Conservation (phyloP, 2,329 filamentous ascomycete species). For the Coniochaeta sp. region DNA sequence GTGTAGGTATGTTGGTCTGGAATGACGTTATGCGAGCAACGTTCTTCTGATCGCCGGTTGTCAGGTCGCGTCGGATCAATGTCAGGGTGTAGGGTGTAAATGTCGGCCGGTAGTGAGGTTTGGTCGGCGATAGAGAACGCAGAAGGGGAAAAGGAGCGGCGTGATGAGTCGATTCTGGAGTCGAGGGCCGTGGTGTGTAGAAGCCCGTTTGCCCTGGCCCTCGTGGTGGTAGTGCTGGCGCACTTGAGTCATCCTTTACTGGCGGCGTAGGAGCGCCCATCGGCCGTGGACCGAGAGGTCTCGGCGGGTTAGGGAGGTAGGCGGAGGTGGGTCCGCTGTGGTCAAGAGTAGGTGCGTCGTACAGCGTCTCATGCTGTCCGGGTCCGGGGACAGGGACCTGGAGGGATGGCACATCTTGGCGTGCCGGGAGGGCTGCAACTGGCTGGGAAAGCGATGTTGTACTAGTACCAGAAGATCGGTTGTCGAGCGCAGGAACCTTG, state of each 20-base stretch:
- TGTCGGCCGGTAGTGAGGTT: conserved; percentile 9
- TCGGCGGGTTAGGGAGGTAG: not conserved
- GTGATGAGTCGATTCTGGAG: not conserved
- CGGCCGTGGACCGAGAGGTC: conserved; percentile 7
- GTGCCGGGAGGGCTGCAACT: not conserved
- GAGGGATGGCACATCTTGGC: not conserved
- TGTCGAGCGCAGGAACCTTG: conserved; percentile 4
- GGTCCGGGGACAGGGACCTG: not conserved
- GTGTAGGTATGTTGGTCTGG: conserved; percentile 30
- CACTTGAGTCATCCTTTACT: not conserved
- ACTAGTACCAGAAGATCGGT: not conserved
- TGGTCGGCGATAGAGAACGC: conserved; percentile 29
- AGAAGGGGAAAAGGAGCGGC: conserved; percentile 8
- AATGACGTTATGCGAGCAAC: conserved; percentile 57
- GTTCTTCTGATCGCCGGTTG: conserved; percentile 66
- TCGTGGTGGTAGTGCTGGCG: not conserved
- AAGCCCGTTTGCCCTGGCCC: no score
- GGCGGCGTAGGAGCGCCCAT: conserved; percentile 4
- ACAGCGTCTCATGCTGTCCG: not conserved
- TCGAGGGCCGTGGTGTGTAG: not conserved
- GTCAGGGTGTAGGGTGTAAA: conserved; percentile 46
- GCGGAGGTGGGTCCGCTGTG: not conserved
- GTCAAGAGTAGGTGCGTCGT: not conserved
- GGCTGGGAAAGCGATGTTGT: not conserved
- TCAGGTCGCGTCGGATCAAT: conserved; percentile 66